A percentile compares a stretch with the other conserved stretches of the same genome.
phyloP scores from a whole-genome alignment of 2,329 filamentous ascomycete species.

The Helicocarpus griseus region DNA sequence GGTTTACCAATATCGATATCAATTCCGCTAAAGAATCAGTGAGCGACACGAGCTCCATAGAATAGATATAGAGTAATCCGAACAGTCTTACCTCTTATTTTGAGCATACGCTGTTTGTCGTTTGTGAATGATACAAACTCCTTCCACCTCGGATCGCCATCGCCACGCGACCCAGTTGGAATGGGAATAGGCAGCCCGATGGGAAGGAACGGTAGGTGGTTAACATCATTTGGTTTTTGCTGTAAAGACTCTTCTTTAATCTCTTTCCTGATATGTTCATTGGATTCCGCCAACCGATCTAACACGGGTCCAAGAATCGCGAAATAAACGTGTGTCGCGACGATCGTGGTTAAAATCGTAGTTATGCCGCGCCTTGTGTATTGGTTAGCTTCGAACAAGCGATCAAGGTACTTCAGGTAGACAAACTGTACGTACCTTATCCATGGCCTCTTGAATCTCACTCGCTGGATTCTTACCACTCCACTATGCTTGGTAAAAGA shows the following conservation, averaged over 20 bases:
- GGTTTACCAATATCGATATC: too few relatives aligned
- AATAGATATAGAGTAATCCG: not conserved
- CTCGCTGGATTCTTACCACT: conserved; percentile 7
- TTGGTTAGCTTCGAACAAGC: not conserved
- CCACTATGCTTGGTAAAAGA: conserved; percentile 1
- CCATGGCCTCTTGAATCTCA: conserved; percentile 7
- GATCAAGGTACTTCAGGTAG: not conserved
- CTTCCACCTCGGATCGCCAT: conserved; percentile 9
- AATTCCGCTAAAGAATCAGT: not conserved
- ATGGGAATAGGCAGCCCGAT: conserved; percentile 8
- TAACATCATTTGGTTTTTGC: not conserved
- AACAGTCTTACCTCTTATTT: conserved; percentile 1
- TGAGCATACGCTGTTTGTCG: not conserved
- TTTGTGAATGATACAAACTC: conserved; percentile 2
- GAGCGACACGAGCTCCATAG: not conserved
- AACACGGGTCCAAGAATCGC: not conserved
- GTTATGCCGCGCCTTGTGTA: not conserved
- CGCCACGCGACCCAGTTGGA: conserved; percentile 2
- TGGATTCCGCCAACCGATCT: not conserved
- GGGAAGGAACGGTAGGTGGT: conserved; percentile 9
- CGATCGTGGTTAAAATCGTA: not conserved
- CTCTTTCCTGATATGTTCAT: not conserved
- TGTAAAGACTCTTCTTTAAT: not conserved
- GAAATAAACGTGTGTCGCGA: not conserved
- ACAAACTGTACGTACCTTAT: conserved; percentile 1